These are phyloP conservation scores for Fusarium penzigii DNA, from an alignment of 2,329 filamentous ascomycete genomes.

Conservation along the genomic window DNA sequence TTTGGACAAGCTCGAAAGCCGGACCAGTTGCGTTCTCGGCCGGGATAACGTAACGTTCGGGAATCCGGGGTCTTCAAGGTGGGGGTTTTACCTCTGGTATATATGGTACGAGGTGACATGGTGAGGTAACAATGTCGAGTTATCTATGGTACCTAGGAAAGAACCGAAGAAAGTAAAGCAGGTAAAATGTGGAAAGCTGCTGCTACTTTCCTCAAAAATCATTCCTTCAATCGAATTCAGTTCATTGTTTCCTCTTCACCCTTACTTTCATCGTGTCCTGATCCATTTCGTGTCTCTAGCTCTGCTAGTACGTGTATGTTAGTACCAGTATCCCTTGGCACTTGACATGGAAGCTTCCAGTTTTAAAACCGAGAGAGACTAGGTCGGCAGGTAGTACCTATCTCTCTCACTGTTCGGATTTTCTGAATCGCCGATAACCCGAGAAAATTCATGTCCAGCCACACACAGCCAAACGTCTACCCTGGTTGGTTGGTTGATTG, in stretches of 20 bases:
- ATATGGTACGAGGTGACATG: too few relatives aligned
- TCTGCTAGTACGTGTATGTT: too few relatives aligned
- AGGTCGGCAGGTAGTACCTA: neutral
- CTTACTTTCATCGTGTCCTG: too few relatives aligned
- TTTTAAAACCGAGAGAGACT: constrained; percentile 7
- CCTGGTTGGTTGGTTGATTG: neutral
- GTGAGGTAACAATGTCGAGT: too few relatives aligned
- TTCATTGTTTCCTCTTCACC: too few relatives aligned
- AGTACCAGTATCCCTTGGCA: too few relatives aligned
- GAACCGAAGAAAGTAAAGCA: too few relatives aligned
- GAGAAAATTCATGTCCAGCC: constrained; percentile 12
- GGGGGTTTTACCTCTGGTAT: neutral
- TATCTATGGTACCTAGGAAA: too few relatives aligned
- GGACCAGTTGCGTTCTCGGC: neutral
- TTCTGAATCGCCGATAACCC: constrained; percentile 12
- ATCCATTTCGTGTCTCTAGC: too few relatives aligned
- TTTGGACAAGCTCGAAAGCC: neutral
- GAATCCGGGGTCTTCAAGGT: neutral
- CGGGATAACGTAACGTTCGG: neutral
- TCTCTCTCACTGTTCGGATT: constrained; percentile 1
- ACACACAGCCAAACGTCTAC: neutral
- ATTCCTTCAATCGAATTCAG: too few relatives aligned
- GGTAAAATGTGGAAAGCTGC: too few relatives aligned
- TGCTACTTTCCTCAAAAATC: too few relatives aligned
- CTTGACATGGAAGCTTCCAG: constrained; percentile 12